phyloP scores from a whole-genome alignment of 129 eudicot species.

The Arctium minus region DNA sequence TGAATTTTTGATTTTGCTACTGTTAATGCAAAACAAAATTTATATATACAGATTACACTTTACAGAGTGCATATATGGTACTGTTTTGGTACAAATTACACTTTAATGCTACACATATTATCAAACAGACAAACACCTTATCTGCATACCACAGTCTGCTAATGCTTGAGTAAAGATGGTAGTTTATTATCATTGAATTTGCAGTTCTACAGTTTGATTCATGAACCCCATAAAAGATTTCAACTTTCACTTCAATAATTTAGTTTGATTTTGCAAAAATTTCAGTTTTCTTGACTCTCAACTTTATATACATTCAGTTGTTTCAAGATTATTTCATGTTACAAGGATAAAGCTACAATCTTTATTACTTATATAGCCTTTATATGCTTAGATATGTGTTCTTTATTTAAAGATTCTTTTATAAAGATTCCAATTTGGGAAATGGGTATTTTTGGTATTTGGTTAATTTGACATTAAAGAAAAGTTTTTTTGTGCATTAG shows the following conservation, averaged over 20 bases:
- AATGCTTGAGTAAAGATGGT: neutral
- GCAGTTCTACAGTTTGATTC: neutral
- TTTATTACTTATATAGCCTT: neutral
- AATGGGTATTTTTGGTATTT: constrained; percentile 7
- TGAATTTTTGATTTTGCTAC: no score
- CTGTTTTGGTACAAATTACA: no score
- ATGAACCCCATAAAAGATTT: neutral
- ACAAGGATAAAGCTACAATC: neutral
- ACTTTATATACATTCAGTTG: neutral
- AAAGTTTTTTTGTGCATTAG: no score
- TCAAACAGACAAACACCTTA: constrained; percentile 7
- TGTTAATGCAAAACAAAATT: no score
- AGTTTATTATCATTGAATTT: neutral
- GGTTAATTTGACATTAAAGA: neutral
- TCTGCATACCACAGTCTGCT: neutral
- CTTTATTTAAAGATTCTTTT: neutral
- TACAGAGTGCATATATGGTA: no score
- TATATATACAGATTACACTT: no score
- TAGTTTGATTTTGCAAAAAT: neutral
- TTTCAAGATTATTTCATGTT: neutral
- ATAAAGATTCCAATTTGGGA: neutral
- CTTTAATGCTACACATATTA: neutral
- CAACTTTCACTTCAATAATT: neutral
- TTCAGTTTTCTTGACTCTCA: neutral
- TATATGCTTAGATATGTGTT: constrained; percentile 2